These are phyloP conservation scores for Daldinia grandis DNA, from an alignment of 495 filamentous ascomycete species.

Conservation along the genomic window DNA sequence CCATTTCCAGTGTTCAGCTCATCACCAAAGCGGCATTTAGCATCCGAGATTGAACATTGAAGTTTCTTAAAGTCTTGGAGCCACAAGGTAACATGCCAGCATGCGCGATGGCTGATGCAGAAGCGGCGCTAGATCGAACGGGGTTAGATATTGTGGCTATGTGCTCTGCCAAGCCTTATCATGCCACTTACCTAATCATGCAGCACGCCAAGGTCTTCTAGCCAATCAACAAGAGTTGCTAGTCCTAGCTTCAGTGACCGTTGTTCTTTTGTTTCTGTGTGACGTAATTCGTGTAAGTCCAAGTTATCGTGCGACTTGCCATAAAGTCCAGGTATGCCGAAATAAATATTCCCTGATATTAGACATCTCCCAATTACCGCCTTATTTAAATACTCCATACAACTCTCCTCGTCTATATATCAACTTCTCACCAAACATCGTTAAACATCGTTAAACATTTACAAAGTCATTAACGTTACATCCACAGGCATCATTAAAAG, in stretches of 20 bases:
- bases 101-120: neutral
- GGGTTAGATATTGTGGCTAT: neutral
- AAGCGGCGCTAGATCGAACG: neutral
- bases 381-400: neutral
- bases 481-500: neutral
- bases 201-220: neutral
- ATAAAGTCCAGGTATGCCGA: slow-evolving; percentile 1
- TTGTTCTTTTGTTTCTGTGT: slow-evolving; percentile 13
- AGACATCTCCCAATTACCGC: neutral
- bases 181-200: neutral
- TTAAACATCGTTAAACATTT: neutral
- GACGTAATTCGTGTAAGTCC: slow-evolving; percentile 19
- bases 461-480: neutral
- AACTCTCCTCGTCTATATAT: neutral
- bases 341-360: slow-evolving; percentile 22
- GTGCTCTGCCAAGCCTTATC: neutral
- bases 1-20: neutral
- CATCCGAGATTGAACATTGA: neutral
- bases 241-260: slow-evolving; percentile 8
- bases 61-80: neutral
- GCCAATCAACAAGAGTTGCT: slow-evolving; percentile 1
- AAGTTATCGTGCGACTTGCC: neutral
- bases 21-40: neutral
- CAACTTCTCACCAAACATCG: neutral
- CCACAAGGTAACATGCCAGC: neutral